A percentile compares a stretch with the other conserved stretches of the same genome.
phyloP scores from a whole-genome alignment of 129 eudicot genomes.

The Pseudognaphalium luteoalbum region DNA sequence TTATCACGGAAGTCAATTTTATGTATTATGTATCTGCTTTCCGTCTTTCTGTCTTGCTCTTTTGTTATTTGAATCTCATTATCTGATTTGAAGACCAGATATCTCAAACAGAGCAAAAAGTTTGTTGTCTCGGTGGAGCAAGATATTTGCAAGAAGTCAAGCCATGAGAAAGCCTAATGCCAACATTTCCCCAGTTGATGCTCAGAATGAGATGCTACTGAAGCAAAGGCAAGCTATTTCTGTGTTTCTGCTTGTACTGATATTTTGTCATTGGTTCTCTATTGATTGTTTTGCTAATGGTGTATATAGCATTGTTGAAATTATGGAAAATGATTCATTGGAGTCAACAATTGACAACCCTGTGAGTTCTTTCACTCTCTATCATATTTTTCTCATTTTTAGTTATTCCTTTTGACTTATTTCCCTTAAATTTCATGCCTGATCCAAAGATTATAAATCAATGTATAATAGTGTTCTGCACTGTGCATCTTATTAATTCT shows the following conservation, averaged over 20 bases:
- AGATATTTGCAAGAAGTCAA: constrained; percentile 72
- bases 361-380: constrained; percentile 44
- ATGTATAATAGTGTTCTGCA: neutral
- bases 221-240: constrained; percentile 76
- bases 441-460: neutral
- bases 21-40: constrained; percentile 12
- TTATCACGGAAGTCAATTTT: neutral
- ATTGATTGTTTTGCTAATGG: constrained; percentile 22
- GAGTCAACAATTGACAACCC: constrained; percentile 44
- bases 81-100: constrained; percentile 93
- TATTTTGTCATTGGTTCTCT: constrained; percentile 2
- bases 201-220: constrained; percentile 71
- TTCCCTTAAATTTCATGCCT: neutral
- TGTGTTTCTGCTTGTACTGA: neutral
- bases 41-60: neutral
- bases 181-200: constrained; percentile 52
- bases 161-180: constrained; percentile 53
- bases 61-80: constrained; percentile 55
- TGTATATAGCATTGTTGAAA: constrained; percentile 77
- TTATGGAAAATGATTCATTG: constrained; percentile 72
- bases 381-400: neutral
- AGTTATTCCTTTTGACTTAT: neutral
- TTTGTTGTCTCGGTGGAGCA: constrained; percentile 82
- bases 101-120: constrained; percentile 88
- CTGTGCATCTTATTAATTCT: neutral